Base-by-base conservation (phyloP, 805 yeast genomes). In the Candida coleopterorum region DNA sequence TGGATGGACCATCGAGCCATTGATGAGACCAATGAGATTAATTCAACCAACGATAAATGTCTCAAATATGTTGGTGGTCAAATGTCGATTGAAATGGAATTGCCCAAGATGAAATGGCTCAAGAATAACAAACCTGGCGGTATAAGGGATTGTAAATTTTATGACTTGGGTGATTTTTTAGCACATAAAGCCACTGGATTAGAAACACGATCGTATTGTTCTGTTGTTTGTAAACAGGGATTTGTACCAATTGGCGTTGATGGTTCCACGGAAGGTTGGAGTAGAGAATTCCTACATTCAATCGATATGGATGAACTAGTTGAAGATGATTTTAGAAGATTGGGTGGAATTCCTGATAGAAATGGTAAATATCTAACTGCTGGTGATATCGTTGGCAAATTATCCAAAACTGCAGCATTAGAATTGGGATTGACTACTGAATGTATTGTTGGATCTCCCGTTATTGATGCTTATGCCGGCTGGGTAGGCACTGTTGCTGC, bases 1-100 rank as follows among this genome's bases (percentile, higher is more conserved):
- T 93, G 98, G 98, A 90, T 93, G 97, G 98, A 93, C 64, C 98
- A 93, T 60, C 75, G 98, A 45, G 97, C 97, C 0, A 80, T 72
- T 11, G 66, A 69, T 6, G 96, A 90, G 56, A 88, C 96, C 10
- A 66, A 77, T 38, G 75, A 68, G 39, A 88, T 93, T 57, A 90
- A 90, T 60, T 76, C 81, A 28, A 83, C 96, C 0, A 73, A 74
- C 24, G 94, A 87, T 53, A 77, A 75, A 52, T 77, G 85, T 40
- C 71, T 93, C 52, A 83, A 85, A 56, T 93, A 86, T 56, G 97
- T 93, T 14, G 98, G 98, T 41, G 97, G 97, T 14, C 81, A 80
- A 50, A 90, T 93, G 97, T 88, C 97, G 34, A 84, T 93, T 52
- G 98, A 90, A 61, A 93, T 93, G 97, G 97, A 93, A 56, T 72